These are phyloP conservation scores for Tephrocybe sp. DNA, from an alignment of 768 basidiomycete species.

Conservation along the genomic window DNA sequence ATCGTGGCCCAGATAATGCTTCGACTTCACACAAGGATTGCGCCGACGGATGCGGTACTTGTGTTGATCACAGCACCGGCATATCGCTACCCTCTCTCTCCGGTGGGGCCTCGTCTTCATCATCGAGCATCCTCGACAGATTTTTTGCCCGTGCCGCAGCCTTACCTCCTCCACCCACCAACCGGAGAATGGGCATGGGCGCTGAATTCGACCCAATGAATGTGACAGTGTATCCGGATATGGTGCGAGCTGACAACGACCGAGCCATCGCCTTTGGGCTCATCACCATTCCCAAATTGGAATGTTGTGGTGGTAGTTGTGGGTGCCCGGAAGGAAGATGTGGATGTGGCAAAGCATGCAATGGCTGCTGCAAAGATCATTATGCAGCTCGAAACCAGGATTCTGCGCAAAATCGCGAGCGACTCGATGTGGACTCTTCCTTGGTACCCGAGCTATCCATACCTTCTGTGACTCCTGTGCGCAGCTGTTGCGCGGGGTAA, in stretches of 20 bases:
- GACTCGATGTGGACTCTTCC: no score
- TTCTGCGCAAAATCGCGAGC: neutral
- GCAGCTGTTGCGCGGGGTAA: slow-evolving; percentile 31
- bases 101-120: slow-evolving; percentile 1
- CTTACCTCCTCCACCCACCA: slow-evolving; percentile 55
- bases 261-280: slow-evolving; percentile 42
- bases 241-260: slow-evolving; percentile 32
- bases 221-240: slow-evolving; percentile 42
- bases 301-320: slow-evolving; percentile 64
- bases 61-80: slow-evolving; percentile 51
- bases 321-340: slow-evolving; percentile 54
- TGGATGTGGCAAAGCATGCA: slow-evolving; percentile 54
- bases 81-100: slow-evolving; percentile 37
- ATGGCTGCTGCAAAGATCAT: slow-evolving; percentile 48
- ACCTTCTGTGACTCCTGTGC: slow-evolving; percentile 7
- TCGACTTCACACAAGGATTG: slow-evolving; percentile 44
- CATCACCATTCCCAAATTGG: slow-evolving; percentile 60
- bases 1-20: slow-evolving; percentile 53
- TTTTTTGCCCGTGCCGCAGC: slow-evolving; percentile 71
- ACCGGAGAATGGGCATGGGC: slow-evolving; percentile 35
- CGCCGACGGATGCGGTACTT: slow-evolving; percentile 57
- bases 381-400: neutral
- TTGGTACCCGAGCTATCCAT: neutral
- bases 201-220: slow-evolving; percentile 50
- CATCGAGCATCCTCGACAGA: slow-evolving; percentile 45